phyloP scores from a whole-genome alignment of 2,329 filamentous ascomycete species.

The Claviceps monticola region DNA sequence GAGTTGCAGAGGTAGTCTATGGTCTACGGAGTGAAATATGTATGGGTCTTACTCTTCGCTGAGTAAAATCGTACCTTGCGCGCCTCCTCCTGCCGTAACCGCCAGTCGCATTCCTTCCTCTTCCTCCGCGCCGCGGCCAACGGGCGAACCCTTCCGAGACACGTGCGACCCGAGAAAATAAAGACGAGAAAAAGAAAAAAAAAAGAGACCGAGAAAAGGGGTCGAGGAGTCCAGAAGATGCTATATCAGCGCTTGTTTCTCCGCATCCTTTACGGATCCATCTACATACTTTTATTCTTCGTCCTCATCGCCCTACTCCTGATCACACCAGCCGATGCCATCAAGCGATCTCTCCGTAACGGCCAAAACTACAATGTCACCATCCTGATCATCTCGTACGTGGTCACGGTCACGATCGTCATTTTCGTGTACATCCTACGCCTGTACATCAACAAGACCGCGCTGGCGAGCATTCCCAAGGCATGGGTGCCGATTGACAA shows the following conservation, averaged over 20 bases:
- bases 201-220: neutral
- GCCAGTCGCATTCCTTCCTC: neutral
- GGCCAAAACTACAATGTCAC: constrained; percentile 66
- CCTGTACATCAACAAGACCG: constrained; percentile 74
- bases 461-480: constrained; percentile 73
- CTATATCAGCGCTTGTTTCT: constrained; percentile 40
- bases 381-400: constrained; percentile 62
- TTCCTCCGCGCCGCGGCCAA: neutral
- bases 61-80: no score
- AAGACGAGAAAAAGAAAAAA: neutral
- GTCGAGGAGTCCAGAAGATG: constrained; percentile 4
- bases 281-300: constrained; percentile 65
- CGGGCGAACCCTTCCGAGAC: neutral
- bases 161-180: neutral
- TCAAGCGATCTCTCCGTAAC: constrained; percentile 60
- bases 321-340: constrained; percentile 66
- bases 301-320: constrained; percentile 61
- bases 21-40: no score
- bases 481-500: constrained; percentile 75
- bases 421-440: constrained; percentile 67
- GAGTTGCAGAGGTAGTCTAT: no score
- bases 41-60: no score
- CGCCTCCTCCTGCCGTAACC: neutral
- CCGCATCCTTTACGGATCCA: constrained; percentile 65
- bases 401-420: constrained; percentile 56